Evolutionary conservation across 306 rosid genomes (phyloP), one percentile per base, ranked within the genome.

Genomic region (Cicer arietinum): DNA sequence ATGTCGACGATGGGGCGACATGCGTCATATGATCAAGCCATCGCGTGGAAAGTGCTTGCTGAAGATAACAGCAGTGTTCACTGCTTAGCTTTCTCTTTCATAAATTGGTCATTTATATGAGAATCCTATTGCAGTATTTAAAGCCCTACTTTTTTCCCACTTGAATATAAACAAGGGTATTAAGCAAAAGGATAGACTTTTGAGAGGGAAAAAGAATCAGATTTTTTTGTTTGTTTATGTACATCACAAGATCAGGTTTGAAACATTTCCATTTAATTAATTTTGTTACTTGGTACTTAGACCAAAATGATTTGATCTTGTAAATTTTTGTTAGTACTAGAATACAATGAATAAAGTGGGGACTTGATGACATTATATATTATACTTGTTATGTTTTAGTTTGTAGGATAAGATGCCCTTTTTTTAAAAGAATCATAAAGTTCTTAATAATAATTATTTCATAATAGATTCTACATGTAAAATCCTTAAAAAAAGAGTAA

Each of bases 21-120:
- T n/a, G 85, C 88, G 7, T 90, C 99, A 1, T 95, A 85, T 6
- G 99, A 95, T 47, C 99, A 95, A 84, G 96, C 91, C 37, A 64
- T 90, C 20, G 96, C 97, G 8, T 95, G 98, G 99, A 95, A 95
- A 85, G 99, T 95, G 10, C 87, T 89, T 48, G 83, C 91, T 5
- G 86, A 89, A 6, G 96, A 92, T 22, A 90, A 76, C 68, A 69
- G 73, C 68, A 69, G 75, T 60, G 96, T 92, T 57, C 98, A 95
- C 53, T 95, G 98, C 86, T 84, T 95, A 5, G 97, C 98, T 43
- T 95, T 95, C 80, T 89, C 92, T 61, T 95, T 95, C 84, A 76
- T 88, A 56, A 95, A 92, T 78, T 95, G 99, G 99, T 95, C 99
- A 18, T 95, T 95, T 90, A 92, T 90, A 84, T 95, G 96, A 94